phyloP scores from a whole-genome alignment of 1,284 basidiomycete species.

The Pseudozyma pruni region DNA sequence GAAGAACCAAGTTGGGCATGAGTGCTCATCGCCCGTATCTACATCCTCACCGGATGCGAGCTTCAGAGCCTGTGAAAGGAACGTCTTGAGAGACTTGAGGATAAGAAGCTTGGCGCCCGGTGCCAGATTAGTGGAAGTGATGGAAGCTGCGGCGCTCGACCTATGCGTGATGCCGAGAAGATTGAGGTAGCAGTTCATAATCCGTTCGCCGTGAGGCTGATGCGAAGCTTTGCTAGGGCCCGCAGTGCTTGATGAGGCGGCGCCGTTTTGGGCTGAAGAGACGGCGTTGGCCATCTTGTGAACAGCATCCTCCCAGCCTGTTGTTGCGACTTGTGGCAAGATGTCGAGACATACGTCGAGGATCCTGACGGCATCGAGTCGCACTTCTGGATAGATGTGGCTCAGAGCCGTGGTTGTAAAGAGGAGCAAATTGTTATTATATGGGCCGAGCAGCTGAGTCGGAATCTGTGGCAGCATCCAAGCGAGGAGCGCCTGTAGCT shows the following conservation, averaged over 20 bases:
- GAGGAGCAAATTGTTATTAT: conserved; percentile 78
- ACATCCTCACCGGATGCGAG: conserved; percentile 1
- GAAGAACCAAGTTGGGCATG: conserved; percentile 61
- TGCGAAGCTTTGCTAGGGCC: conserved; percentile 20
- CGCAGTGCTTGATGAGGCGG: neutral
- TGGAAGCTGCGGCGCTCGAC: conserved; percentile 26
- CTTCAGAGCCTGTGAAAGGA: conserved; percentile 27
- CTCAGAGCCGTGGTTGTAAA: conserved; percentile 91
- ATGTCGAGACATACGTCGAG: conserved; percentile 81
- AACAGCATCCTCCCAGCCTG: conserved; percentile 51
- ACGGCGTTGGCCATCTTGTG: conserved; percentile 19
- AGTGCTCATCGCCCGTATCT: neutral
- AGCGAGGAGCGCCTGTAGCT: conserved; percentile 70
- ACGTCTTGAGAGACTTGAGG: conserved; percentile 29
- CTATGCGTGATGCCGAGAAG: conserved; percentile 55
- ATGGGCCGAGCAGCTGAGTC: conserved; percentile 73
- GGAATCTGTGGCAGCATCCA: conserved; percentile 80
- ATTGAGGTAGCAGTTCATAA: conserved; percentile 58
- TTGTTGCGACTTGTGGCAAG: conserved; percentile 72
- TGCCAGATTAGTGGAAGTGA: conserved; percentile 33
- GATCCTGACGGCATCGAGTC: conserved; percentile 86
- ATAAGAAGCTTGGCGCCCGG: conserved; percentile 43
- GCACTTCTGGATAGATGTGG: conserved; percentile 92
- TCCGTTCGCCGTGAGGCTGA: conserved; percentile 52
- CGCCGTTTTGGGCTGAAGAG: conserved; percentile 8